phyloP scores from a whole-genome alignment of 495 filamentous ascomycete genomes.

The Parmelia sp. region DNA sequence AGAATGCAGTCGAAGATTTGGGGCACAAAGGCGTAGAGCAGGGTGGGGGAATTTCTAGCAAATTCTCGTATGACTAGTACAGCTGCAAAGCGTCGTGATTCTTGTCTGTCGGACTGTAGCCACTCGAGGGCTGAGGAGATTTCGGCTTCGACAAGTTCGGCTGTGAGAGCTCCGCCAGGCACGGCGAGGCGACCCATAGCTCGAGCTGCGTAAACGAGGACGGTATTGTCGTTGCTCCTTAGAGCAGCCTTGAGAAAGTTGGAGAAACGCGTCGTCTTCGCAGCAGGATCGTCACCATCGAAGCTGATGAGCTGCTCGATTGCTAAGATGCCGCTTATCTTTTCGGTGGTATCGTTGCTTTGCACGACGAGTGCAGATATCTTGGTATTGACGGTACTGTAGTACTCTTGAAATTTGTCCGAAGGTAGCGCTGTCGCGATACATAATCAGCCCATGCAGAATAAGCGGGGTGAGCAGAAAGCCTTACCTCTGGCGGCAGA shows the following conservation, averaged over 20 bases:
- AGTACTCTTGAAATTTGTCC: constrained; percentile 72
- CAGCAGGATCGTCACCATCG: constrained; percentile 85
- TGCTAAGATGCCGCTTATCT: constrained; percentile 84
- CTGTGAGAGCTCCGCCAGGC: constrained; percentile 89
- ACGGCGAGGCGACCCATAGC: constrained; percentile 83
- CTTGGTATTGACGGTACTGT: constrained; percentile 66
- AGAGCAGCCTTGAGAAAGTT: constrained; percentile 82
- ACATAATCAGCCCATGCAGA: not conserved
- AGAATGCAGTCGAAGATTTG: constrained; percentile 91
- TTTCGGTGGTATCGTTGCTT: constrained; percentile 76
- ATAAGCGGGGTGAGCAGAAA: not conserved
- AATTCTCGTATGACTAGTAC: constrained; percentile 86
- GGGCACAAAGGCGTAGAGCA: constrained; percentile 85
- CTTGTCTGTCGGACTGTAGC: constrained; percentile 89
- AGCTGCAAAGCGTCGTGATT: constrained; percentile 84
- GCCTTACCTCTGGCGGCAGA: constrained; percentile 45
- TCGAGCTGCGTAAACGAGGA: constrained; percentile 80
- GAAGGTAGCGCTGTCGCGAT: constrained; percentile 58
- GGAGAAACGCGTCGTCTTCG: constrained; percentile 89
- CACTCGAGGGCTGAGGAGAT: constrained; percentile 91
- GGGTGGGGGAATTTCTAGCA: constrained; percentile 80
- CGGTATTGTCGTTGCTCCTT: constrained; percentile 77
- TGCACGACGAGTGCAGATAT: constrained; percentile 70
- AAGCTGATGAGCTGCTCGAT: constrained; percentile 92
- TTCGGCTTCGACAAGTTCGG: constrained; percentile 93